Base-by-base conservation (phyloP, 805 yeast genomes). In the Wickerhamiella domercqiae region DNA sequence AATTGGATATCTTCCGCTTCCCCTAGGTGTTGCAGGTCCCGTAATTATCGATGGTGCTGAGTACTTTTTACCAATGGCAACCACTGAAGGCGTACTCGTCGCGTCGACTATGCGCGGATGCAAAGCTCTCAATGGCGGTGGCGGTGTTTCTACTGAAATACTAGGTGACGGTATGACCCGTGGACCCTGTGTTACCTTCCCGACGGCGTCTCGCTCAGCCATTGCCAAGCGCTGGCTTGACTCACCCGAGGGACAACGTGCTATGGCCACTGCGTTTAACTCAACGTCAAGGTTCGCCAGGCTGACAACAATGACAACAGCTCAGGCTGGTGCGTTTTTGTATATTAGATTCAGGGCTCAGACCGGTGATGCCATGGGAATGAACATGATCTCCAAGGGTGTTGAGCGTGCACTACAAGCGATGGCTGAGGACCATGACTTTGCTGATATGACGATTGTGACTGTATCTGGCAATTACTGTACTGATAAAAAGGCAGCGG, bases 291-390 rank as follows among this genome's bases (percentile, higher is more conserved):
- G 99, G 62, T 90, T 90, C 63, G 99, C 99, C 14, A 75, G 95
- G 54, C 70, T 90, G 52, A 94, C 81, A 59, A 79, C 79, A 49
- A 66, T 87, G 47, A 80, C 83, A 59, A 83, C 96, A 14, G 93
- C 97, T 2, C 66, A 87, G 58, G 98, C 99, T 14, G 98, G 99
- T 21, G 78, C 78, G 35, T 66, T 79, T 49, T 66, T 90, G 50
- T 90, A 72, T 53, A 78, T 90, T 50, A 75, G 99, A 54, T 90
- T 90, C 67, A 75, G 86, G 57, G 93, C 99, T n/a, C 84, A 94
- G 29, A 90, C 99, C 15, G 99, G 99, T 60, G 99, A 90, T 65
- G 99, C 99, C 15, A 90, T 90, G 99, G 99, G 99, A 47, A 90
- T 90, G 99, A 90, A 90, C 59, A 90, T 90, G 99, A 90, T 90